Percentiles rank a stretch among this genome's conserved stretches.
phyloP scores from a whole-genome alignment of 352 stramenopile species.

The Globisporangium cylindrosporum region DNA sequence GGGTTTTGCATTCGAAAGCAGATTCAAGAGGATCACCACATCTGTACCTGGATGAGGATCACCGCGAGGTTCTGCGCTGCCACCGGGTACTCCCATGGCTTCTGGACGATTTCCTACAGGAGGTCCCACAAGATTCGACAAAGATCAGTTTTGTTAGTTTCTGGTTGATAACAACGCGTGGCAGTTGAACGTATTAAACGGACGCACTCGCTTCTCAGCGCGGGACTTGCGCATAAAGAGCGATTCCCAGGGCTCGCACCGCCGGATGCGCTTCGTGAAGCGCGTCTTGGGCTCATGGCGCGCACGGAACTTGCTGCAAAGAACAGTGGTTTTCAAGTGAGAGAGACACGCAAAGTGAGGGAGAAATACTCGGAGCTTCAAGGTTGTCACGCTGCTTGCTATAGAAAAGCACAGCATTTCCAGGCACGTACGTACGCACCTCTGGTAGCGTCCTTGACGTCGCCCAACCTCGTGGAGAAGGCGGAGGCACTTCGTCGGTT shows the following conservation, averaged over 20 bases:
- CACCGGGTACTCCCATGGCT: constrained; percentile 81
- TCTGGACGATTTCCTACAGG: constrained; percentile 54
- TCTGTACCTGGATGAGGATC: constrained; percentile 59
- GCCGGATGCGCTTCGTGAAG: constrained; percentile 27
- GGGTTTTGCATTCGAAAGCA: not conserved
- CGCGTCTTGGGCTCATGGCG: constrained; percentile 53
- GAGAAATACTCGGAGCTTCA: not conserved
- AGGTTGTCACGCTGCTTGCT: not conserved
- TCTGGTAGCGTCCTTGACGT: constrained; percentile 48
- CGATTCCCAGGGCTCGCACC: constrained; percentile 53
- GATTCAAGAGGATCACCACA: not conserved
- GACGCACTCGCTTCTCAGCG: constrained; percentile 54
- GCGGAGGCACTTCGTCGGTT: constrained; percentile 27
- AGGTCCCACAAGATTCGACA: not conserved
- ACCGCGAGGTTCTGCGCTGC: constrained; percentile 74
- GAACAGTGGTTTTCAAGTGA: not conserved
- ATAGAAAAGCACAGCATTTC: not conserved
- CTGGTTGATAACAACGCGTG: not conserved
- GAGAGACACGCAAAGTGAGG: not conserved
- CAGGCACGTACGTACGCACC: constrained; percentile 20
- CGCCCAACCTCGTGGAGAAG: constrained; percentile 39
- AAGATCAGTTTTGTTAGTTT: not conserved
- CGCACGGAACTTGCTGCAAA: constrained; percentile 46
- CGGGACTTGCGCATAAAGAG: constrained; percentile 79
- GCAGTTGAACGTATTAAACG: not conserved